phyloP scores from a whole-genome alignment of 2,329 filamentous ascomycete species.

The Tolypocladium sp. region DNA sequence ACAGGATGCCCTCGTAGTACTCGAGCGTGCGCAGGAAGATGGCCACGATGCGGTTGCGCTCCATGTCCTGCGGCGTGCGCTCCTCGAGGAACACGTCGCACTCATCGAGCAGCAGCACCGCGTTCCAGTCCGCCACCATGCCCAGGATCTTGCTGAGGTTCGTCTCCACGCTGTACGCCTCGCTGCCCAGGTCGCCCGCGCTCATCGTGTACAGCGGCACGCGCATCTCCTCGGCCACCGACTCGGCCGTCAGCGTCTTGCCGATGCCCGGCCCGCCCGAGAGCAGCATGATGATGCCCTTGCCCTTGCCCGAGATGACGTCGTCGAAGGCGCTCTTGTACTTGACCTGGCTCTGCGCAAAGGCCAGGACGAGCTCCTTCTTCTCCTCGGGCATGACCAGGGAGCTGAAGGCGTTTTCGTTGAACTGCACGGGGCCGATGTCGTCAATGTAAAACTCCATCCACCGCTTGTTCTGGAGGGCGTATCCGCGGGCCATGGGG shows the following conservation, averaged over 20 bases:
- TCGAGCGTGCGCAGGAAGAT: conserved; percentile 35
- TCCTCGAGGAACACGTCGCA: conserved; percentile 35
- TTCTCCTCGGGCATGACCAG: conserved; percentile 39
- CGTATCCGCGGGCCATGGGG: conserved; percentile 36
- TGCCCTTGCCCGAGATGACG: conserved; percentile 42
- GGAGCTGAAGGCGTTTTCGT: conserved; percentile 35
- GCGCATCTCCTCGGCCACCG: conserved; percentile 38
- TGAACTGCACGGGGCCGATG: conserved; percentile 35
- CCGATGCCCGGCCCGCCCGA: conserved; percentile 39
- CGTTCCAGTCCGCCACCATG: conserved; percentile 50
- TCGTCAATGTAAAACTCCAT: conserved; percentile 39
- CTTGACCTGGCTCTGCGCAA: conserved; percentile 35
- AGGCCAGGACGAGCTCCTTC: conserved; percentile 42
- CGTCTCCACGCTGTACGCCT: conserved; percentile 53
- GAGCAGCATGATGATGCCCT: conserved; percentile 39
- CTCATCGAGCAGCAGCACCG: conserved; percentile 24
- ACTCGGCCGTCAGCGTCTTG: conserved; percentile 40
- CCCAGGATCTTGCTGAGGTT: conserved; percentile 47
- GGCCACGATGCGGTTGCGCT: conserved; percentile 22
- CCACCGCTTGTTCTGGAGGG: conserved; percentile 37
- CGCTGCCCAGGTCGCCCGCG: conserved; percentile 63
- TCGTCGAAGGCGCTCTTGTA: conserved; percentile 38
- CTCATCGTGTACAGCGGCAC: conserved; percentile 41
- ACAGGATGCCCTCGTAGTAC: conserved; percentile 39
- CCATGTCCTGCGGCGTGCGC: conserved; percentile 21